These are phyloP conservation scores for Adansonia madagascariensis DNA, from an alignment of 441 rosid genomes.

Conservation along the genomic window DNA sequence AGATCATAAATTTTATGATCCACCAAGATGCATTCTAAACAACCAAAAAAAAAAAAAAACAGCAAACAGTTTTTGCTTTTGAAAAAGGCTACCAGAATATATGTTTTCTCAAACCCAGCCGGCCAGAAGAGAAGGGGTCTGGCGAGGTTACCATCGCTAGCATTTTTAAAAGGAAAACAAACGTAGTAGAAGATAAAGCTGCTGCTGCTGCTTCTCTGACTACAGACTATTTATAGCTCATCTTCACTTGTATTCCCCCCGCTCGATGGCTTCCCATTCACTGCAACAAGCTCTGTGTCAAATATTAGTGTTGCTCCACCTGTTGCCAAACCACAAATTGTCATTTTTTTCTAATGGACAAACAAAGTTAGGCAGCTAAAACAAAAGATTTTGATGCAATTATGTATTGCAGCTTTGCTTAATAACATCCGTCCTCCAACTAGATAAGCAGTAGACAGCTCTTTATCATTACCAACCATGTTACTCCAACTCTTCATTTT, in stretches of 20 bases:
- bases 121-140: background rate
- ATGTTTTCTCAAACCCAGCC: background rate
- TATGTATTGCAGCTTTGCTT: background rate
- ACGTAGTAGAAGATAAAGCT: background rate
- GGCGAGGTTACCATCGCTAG: background rate
- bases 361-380: background rate
- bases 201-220: background rate
- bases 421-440: background rate
- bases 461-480: background rate
- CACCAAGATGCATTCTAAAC: too few relatives aligned
- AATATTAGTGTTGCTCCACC: slow-evolving; percentile 91
- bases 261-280: slow-evolving; percentile 61
- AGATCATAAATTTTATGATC: too few relatives aligned
- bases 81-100: background rate
- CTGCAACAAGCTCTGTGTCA: slow-evolving; percentile 85
- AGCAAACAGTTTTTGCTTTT: background rate
- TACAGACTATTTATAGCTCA: slow-evolving; percentile 51
- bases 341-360: slow-evolving; percentile 17
- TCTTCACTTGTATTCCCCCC: slow-evolving; percentile 36
- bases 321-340: slow-evolving; percentile 31
- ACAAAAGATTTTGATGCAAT: background rate
- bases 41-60: too few relatives aligned
- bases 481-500: too few relatives aligned
- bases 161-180: background rate
- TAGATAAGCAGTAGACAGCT: background rate